Conservation (phyloP, 2,329 filamentous ascomycete species). For the Aureobasidium pullulans region DNA sequence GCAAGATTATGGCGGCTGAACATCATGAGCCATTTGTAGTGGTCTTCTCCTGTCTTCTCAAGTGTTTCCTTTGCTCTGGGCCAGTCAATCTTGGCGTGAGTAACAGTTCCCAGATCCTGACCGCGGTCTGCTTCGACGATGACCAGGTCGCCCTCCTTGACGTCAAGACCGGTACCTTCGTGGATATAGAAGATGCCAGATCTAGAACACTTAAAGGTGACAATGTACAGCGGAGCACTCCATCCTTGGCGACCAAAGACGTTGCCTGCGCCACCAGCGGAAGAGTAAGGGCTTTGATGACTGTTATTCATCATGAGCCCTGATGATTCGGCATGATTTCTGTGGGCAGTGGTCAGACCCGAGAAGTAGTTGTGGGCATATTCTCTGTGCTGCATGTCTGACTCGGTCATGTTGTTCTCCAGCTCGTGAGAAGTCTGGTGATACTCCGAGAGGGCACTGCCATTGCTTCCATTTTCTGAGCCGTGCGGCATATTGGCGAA, state of each 20-base stretch:
- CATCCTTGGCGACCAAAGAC: constrained; percentile 40
- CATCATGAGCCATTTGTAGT: constrained; percentile 99
- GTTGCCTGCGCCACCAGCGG: constrained; percentile 1
- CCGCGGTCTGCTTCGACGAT: constrained; percentile 97
- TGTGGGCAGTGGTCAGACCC: constrained; percentile 14
- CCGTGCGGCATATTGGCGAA: background rate
- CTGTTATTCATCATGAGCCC: constrained; percentile 19
- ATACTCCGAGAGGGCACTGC: background rate
- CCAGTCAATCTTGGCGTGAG: constrained; percentile 79
- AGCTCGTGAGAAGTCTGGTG: background rate
- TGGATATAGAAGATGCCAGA: constrained; percentile 97
- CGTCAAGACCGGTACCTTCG: constrained; percentile 83
- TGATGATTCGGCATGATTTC: constrained; percentile 19
- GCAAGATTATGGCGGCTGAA: constrained; percentile 53
- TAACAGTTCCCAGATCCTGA: constrained; percentile 89
- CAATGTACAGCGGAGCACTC: constrained; percentile 68
- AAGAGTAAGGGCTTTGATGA: constrained; percentile 14
- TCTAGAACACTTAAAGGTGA: constrained; percentile 92
- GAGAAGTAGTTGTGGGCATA: constrained; percentile 19
- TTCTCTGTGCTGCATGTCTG: constrained; percentile 15
- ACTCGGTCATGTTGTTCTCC: constrained; percentile 11
- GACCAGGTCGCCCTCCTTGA: constrained; percentile 87
- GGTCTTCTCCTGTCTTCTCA: constrained; percentile 86
- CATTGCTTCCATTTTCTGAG: background rate
- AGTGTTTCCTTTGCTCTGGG: constrained; percentile 82